These are phyloP conservation scores for Gregarina niphandrodes DNA, from an alignment of 169 alveolate species.

Conservation along the genomic window DNA sequence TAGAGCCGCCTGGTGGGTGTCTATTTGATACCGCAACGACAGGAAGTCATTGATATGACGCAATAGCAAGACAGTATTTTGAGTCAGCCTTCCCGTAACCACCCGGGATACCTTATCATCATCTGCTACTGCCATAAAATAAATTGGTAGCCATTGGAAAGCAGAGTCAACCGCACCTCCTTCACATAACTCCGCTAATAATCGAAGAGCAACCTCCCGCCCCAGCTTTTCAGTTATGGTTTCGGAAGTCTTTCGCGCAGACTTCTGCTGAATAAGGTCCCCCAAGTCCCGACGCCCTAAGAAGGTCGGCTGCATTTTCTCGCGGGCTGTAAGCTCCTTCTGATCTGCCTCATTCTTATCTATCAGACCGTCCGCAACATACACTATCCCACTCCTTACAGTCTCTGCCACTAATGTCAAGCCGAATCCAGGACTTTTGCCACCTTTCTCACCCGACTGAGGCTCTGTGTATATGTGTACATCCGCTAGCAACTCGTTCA, in stretches of 20 bases:
- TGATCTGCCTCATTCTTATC: no score
- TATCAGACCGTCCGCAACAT: no score
- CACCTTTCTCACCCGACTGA: slow-evolving; percentile 22
- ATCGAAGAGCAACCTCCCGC: slow-evolving; percentile 15
- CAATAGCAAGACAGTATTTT: no score
- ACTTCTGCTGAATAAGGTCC: no score
- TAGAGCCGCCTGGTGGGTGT: no score
- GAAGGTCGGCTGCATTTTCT: no score
- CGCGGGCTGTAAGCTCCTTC: no score
- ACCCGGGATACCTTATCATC: slow-evolving; percentile 20
- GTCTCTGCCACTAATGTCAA: slow-evolving; percentile 62
- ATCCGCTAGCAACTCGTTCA: slow-evolving; percentile 58
- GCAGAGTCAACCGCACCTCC: slow-evolving; percentile 24
- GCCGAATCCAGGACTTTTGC: slow-evolving; percentile 44
- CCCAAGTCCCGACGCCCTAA: no score
- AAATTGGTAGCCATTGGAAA: slow-evolving; percentile 21
- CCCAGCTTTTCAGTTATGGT: slow-evolving; percentile 20
- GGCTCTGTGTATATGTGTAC: slow-evolving; percentile 55
- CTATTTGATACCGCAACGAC: no score
- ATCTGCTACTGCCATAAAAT: slow-evolving; percentile 26
- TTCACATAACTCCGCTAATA: slow-evolving; percentile 18
- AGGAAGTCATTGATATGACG: no score
- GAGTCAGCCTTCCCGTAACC: background rate
- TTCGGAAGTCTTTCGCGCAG: no score
- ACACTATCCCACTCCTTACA: no score